Evolutionary conservation across 805 yeast genomes (phyloP).

Genomic region (Candida succiphila): DNA sequence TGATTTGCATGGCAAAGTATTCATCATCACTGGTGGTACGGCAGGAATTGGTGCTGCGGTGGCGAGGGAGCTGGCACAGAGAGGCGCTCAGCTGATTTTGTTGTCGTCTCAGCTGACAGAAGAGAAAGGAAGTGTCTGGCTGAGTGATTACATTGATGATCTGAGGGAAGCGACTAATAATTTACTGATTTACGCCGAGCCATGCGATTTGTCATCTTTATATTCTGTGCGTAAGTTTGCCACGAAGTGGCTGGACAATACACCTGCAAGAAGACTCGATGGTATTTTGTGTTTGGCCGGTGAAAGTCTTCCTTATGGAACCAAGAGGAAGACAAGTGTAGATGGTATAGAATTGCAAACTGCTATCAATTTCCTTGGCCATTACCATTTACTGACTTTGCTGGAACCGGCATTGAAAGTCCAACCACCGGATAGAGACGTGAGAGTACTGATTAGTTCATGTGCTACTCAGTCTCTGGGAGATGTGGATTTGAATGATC

Average conservation of each 20-base stretch:
- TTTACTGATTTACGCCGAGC: conserved; percentile 79
- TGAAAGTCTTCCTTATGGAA: conserved; percentile 63
- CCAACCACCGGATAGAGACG: conserved; percentile 94
- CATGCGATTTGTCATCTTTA: conserved; percentile 70
- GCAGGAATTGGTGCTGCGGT: conserved; percentile 80
- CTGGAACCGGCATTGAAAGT: conserved; percentile 75
- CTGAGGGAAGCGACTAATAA: conserved; percentile 63
- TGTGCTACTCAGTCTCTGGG: conserved; percentile 77
- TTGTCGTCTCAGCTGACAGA: conserved; percentile 53
- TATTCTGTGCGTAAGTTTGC: conserved; percentile 81
- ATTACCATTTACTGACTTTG: conserved; percentile 70
- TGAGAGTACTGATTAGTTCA: conserved; percentile 66
- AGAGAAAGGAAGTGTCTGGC: conserved; percentile 40
- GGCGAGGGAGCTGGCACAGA: conserved; percentile 59
- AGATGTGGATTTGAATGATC: conserved; percentile 46
- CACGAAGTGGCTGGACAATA: conserved; percentile 85
- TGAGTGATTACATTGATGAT: conserved; percentile 70
- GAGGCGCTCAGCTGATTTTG: conserved; percentile 83
- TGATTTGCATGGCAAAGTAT: conserved; percentile 84
- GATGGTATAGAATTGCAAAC: conserved; percentile 87
- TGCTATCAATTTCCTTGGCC: conserved; percentile 74
- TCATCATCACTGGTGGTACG: conserved; percentile 85
- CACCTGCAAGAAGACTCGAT: conserved; percentile 86
- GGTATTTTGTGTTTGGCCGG: conserved; percentile 86
- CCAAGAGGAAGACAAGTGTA: conserved; percentile 48